Evolutionary conservation across 169 alveolate genomes (phyloP).

Genomic region (Plasmodium malariae): DNA sequence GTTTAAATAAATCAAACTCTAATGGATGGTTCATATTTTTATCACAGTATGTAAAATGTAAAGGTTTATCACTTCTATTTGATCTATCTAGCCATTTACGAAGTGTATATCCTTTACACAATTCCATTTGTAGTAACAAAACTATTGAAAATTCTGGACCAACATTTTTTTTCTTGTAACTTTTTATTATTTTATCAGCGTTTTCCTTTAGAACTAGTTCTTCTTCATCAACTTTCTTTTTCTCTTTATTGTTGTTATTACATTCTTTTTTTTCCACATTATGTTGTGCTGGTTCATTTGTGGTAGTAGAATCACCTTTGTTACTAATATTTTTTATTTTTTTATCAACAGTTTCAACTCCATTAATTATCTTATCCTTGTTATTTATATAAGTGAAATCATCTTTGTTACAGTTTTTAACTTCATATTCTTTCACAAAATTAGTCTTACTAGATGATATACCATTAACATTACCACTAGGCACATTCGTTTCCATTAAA

Average conservation of each 20-base stretch:
- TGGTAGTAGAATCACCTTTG: background rate
- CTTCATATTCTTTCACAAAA: background rate
- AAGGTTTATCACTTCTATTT: constrained; percentile 79
- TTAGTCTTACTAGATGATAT: too few relatives aligned
- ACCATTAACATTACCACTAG: background rate
- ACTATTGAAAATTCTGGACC: constrained; percentile 82
- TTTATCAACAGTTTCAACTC: background rate
- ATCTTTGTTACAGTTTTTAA: background rate
- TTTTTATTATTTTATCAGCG: constrained; percentile 36
- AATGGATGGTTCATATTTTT: constrained; percentile 79
- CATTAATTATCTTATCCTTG: background rate
- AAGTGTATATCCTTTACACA: constrained; percentile 90
- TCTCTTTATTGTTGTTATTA: constrained; percentile 20
- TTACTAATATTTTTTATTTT: background rate
- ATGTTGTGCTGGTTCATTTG: background rate
- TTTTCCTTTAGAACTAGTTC: constrained; percentile 58
- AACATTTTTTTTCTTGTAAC: constrained; percentile 70
- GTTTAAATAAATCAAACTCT: constrained; percentile 89
- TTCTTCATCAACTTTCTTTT: constrained; percentile 61
- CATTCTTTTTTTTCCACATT: constrained; percentile 78
- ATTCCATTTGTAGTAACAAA: constrained; percentile 91
- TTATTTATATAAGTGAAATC: background rate
- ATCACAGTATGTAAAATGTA: constrained; percentile 69
- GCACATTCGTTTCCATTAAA: background rate
- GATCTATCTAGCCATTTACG: constrained; percentile 90